These are phyloP conservation scores for Haematococcus lacustris DNA, from an alignment of 139 green algal species.

Conservation along the genomic window DNA sequence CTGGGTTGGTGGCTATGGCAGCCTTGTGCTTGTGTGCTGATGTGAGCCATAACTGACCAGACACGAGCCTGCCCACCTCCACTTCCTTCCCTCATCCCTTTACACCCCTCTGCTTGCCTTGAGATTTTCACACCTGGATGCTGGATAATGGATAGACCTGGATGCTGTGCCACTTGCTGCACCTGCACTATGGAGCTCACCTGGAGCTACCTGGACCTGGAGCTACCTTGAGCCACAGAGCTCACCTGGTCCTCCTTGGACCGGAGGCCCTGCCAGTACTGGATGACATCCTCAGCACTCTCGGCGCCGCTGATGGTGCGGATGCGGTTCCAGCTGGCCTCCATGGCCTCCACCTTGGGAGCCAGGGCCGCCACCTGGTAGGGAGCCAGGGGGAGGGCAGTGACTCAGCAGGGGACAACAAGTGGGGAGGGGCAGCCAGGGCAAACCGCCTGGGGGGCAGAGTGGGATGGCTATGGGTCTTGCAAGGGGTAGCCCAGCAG, in stretches of 20 bases:
- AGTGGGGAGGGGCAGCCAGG: no score
- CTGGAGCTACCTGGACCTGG: neutral
- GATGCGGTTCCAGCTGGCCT: slow-evolving; percentile 71
- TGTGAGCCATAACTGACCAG: no score
- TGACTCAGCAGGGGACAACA: no score
- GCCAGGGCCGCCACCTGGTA: slow-evolving; percentile 47
- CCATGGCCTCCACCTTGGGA: slow-evolving; percentile 72
- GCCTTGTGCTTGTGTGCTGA: no score
- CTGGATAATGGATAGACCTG: neutral
- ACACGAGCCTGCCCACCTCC: neutral
- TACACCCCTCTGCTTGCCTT: no score
- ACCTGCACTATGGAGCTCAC: neutral
- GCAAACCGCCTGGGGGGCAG: no score
- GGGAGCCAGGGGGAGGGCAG: no score
- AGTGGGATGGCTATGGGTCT: no score
- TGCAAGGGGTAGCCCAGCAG: neutral
- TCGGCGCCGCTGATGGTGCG: slow-evolving; percentile 61
- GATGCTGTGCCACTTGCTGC: neutral
- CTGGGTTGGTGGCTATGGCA: neutral
- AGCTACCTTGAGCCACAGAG: neutral
- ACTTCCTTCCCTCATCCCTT: no score
- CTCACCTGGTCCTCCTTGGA: slow-evolving; percentile 57
- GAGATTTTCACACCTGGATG: neutral
- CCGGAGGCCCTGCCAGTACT: slow-evolving; percentile 70
- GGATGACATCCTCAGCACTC: slow-evolving; percentile 62